These are phyloP conservation scores for Irpex sp. DNA, from an alignment of 1,284 basidiomycete species.

Conservation along the genomic window DNA sequence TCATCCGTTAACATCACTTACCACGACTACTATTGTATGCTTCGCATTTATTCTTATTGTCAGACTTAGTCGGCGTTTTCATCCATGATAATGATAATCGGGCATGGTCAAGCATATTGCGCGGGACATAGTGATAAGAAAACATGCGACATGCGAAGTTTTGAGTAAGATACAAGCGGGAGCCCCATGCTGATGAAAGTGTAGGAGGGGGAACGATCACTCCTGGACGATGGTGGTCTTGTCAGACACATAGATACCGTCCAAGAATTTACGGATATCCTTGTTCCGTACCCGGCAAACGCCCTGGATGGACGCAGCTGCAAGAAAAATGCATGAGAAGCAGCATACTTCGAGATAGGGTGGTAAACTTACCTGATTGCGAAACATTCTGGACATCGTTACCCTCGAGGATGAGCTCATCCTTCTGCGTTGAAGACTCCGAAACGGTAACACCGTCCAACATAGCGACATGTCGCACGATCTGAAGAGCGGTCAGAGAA, in stretches of 20 bases:
- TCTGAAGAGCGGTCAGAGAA: constrained; percentile 37
- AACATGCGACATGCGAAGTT: constrained; percentile 20
- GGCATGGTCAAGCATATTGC: constrained; percentile 13
- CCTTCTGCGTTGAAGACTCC: constrained; percentile 95
- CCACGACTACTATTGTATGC: not conserved
- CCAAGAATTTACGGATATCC: constrained; percentile 94
- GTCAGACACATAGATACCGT: constrained; percentile 91
- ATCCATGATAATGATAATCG: not conserved
- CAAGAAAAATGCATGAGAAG: constrained; percentile 4
- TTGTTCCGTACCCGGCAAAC: constrained; percentile 95
- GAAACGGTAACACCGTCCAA: constrained; percentile 81
- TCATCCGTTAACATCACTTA: constrained; percentile 38
- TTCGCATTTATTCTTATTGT: not conserved
- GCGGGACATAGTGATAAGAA: constrained; percentile 11
- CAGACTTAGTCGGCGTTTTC: not conserved
- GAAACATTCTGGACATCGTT: constrained; percentile 96
- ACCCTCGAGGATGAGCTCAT: constrained; percentile 89
- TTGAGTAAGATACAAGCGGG: constrained; percentile 19
- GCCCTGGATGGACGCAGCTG: constrained; percentile 93
- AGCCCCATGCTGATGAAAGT: constrained; percentile 15
- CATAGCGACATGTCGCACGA: constrained; percentile 91
- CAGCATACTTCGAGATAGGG: no score
- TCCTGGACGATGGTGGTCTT: constrained; percentile 60
- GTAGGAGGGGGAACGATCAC: constrained; percentile 17
- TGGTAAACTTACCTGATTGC: constrained; percentile 65